Evolutionary conservation across 1,284 basidiomycete species (phyloP), one percentile per base, ranked within the genome.

Genomic region (Cutaneotrichosporon cutaneum): DNA sequence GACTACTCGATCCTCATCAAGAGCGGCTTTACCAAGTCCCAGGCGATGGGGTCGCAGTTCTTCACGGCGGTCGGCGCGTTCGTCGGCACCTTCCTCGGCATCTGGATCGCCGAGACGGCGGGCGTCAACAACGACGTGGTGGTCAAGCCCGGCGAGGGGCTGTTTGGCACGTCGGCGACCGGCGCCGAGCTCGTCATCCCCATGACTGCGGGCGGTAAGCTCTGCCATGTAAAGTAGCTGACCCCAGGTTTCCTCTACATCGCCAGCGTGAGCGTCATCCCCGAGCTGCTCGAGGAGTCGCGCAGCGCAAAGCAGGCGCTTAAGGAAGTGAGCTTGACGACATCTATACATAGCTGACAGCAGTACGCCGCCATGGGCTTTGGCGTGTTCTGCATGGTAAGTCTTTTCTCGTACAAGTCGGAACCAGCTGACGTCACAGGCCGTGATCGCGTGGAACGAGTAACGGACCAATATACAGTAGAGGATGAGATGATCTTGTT

Each of bases 21-120:
- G 59, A 91, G 89, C 67, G 91, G 91, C 8, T 93, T 94, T 76
- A 90, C 88, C 21, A 94, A 94, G 79, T 83, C 81, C 67, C 90
- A 93, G 77, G 91, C 91, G 3, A 93, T 94, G 90, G 88, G 89
- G 70, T 90, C 88, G 50, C 92, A 94, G 73, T 94, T 92, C 78
- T 77, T 93, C 64, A 94, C 91, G 39, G 91, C 91, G 32, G 84
- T 92, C 59, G 91, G 91, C 58, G 91, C 91, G 36, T 93, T 93
- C 78, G 90, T 92, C 74, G 82, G 89, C 83, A 94, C 91, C 42
- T 92, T 93, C 77, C 88, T 94, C 79, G 91, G 91, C 44, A 94
- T 93, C 73, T 90, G 86, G 58, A 89, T 93, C 60, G 82, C 88
- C 16, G 77, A 79, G 68, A 79, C 76, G 44, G 82, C 81, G 30